Percentiles rank a stretch among this genome's conserved stretches.
phyloP scores from a whole-genome alignment of 2,329 filamentous ascomycete genomes.

The Incumbomyces delicatus region DNA sequence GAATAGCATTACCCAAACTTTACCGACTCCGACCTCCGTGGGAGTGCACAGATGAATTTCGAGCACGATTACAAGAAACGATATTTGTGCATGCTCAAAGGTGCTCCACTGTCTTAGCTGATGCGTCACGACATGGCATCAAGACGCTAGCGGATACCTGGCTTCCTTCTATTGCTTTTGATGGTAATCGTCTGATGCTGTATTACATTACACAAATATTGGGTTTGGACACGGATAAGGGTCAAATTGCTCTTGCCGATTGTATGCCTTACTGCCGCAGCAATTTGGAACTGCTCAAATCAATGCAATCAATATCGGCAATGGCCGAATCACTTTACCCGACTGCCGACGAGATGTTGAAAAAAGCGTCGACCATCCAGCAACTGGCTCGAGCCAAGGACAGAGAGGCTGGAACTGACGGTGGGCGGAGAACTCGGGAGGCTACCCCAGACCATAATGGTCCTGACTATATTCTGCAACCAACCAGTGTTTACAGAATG shows the following conservation, averaged over 20 bases:
- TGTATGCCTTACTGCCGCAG: slow-evolving; percentile 14
- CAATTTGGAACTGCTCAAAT: slow-evolving; percentile 17
- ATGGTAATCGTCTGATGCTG: slow-evolving; percentile 40
- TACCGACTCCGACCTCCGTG: slow-evolving; percentile 30
- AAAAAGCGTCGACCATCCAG: slow-evolving; percentile 6
- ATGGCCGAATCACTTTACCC: slow-evolving; percentile 18
- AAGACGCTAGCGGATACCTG: slow-evolving; percentile 36
- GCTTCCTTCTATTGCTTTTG: slow-evolving; percentile 39
- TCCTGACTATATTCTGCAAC: slow-evolving; percentile 8
- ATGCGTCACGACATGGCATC: slow-evolving; percentile 34
- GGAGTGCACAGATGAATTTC: slow-evolving; percentile 5
- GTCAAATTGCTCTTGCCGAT: slow-evolving; percentile 10
- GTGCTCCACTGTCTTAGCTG: slow-evolving; percentile 10
- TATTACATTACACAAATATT: slow-evolving; percentile 40
- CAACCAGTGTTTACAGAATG: slow-evolving; percentile 8
- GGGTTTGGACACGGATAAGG: slow-evolving; percentile 14
- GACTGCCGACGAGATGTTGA: slow-evolving; percentile 6
- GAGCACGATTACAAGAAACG: slow-evolving; percentile 5
- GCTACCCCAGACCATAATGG: slow-evolving; percentile 6
- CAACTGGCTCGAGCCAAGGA: slow-evolving; percentile 3
- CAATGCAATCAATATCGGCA: slow-evolving; percentile 18
- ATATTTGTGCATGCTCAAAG: slow-evolving; percentile 6
- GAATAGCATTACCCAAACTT: slow-evolving; percentile 37
- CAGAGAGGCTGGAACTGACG: slow-evolving; percentile 7
- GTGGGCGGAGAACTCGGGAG: slow-evolving; percentile 5